A percentile compares a stretch with the other conserved stretches of the same genome.
Conservation (phyloP, 1,284 basidiomycete genomes). For the Cryptococcus sp. region DNA sequence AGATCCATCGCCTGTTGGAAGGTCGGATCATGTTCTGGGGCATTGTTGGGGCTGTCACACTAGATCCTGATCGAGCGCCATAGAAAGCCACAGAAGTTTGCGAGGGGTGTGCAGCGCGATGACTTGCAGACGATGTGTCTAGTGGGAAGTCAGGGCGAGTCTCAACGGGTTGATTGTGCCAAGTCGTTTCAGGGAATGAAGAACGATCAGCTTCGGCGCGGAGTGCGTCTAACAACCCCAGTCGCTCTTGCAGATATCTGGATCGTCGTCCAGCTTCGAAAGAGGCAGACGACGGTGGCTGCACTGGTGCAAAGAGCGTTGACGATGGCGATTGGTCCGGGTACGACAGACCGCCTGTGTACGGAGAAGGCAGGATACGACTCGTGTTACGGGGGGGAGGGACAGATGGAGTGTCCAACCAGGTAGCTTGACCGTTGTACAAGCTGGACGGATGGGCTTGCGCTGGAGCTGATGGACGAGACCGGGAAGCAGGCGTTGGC, state of each 20-base stretch:
- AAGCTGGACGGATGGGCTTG: too few relatives aligned
- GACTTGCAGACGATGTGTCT: background rate
- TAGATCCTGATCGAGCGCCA: too few relatives aligned
- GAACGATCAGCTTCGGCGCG: background rate
- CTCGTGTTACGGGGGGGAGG: too few relatives aligned
- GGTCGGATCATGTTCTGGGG: constrained; percentile 2
- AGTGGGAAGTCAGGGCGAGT: background rate
- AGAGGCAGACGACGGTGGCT: background rate
- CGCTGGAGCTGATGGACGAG: too few relatives aligned
- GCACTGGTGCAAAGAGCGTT: background rate
- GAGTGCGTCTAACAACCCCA: constrained; percentile 7
- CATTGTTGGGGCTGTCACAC: too few relatives aligned
- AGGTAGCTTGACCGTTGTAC: too few relatives aligned
- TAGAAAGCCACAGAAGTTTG: too few relatives aligned
- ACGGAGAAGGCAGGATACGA: too few relatives aligned
- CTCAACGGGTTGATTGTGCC: background rate
- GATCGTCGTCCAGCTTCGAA: background rate
- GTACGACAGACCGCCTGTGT: too few relatives aligned
- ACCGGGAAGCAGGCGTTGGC: too few relatives aligned
- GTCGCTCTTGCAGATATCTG: constrained; percentile 9
- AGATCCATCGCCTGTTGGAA: constrained; percentile 15
- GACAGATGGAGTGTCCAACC: too few relatives aligned
- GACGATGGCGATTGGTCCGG: too few relatives aligned
- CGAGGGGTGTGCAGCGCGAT: background rate
- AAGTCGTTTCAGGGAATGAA: background rate